Base-by-base conservation (phyloP, 306 rosid species). In the Medicago ruthenica region DNA sequence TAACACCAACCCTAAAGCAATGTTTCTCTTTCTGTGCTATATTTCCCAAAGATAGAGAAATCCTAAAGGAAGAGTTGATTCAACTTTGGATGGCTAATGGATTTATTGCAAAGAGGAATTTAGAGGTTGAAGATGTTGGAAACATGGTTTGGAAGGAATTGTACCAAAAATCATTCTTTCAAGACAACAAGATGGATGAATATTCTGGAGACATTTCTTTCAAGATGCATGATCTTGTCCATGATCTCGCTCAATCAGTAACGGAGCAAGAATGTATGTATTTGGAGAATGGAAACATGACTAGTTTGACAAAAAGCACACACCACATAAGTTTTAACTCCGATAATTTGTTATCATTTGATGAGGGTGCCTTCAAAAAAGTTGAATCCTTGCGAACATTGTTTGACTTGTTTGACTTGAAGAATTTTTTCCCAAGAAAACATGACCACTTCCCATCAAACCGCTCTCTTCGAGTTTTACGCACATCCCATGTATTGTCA, bases 201-300 rank as follows among this genome's bases (percentile, higher is more conserved):
- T 5, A 11, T 58, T 22, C 39, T 2, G 34, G 34, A 4, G 31
- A 55, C 7, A 20, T 55, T 20, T 18, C 15, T 4, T 55, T 58
- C 9, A 58, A 58, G 64, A 58, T 58, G 64, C 64, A 58, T 58
- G 64, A 22, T 58, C 64, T 58, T 58, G 64, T 58, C 64, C 64
- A 58, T 22, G 64, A 58, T 21, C 64, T 58, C 22, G 64, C 64
- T 22, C 64, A 58, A 27, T 58, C 64, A 6, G 12, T 58, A 11
- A 58, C 5, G 39, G 64, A 4, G 4, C 8, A 58, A 22, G 64
- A 58, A 58, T 21, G 64, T 58, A 13, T 22, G 39, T 4, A 4
- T 58, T 58, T 58, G 36, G 64, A 58, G 16, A 2, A 58, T 58
- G 9, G 1, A 12, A 58, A 58, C 16, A 58, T 22, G 37, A 13